Evolutionary conservation across 306 rosid species (phyloP), one percentile per base, ranked within the genome.

Genomic region (Castanea sativa): DNA sequence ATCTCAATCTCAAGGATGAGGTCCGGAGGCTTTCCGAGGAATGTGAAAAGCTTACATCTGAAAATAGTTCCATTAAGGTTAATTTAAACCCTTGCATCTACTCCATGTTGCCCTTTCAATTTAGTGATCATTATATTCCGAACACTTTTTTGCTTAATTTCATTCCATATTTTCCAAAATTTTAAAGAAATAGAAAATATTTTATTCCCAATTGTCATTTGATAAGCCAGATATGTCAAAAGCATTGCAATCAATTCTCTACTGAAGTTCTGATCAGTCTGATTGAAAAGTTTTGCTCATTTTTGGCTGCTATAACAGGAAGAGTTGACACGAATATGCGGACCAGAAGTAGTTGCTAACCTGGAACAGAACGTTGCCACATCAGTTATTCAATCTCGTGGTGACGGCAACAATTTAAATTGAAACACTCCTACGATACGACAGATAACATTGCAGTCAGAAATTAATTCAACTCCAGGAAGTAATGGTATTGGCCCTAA

Each of bases 1-100:
- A 96, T 73, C 85, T 41, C 33, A 85, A 76, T 76, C 92, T 96
- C 3, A 81, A 86, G 78, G 99, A 96, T 1, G 98, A 96, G 86
- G 90, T 96, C 65, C 93, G 83, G 83, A 91, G 85, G 85, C 92
- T 96, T 63, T 93, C 98, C 2, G 96, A 93, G 79, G 98, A 96
- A 51, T 91, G 97, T 21, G 89, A 88, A 83, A 93, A 93, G 79
- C 92, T 96, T 57, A 72, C 90, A n/a, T 89, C 97, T 3, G 98
- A 96, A 82, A 96, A 96, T 72, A 73, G 69, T 81, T 88, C 92
- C 25, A 89, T 93, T 73, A 91, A 93, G 98, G 99, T 96, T 53
- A 74, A 58, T 76, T 43, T 69, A 19, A 20, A 12, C 4, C 16
- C 56, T 58, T 77, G 5, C 59, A 4, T 2, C 55, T 71, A 9